Conservation (phyloP, 1,139 yeast species). For the Protomyces inouyei region DNA sequence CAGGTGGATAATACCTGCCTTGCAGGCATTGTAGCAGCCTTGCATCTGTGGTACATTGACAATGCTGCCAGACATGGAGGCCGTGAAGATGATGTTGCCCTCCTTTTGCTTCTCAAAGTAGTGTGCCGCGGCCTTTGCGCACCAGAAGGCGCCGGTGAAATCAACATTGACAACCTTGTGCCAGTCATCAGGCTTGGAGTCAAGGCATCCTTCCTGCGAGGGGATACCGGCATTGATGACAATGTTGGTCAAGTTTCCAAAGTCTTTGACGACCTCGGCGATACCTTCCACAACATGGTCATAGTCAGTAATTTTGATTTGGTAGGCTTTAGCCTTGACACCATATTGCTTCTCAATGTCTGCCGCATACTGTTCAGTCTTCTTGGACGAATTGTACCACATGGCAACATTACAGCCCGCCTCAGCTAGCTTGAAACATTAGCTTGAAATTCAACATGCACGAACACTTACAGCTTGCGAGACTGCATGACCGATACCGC, state of each 20-base stretch:
- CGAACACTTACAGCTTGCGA: neutral
- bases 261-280: slow-evolving; percentile 58
- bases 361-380: slow-evolving; percentile 58
- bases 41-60: slow-evolving; percentile 65
- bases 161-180: slow-evolving; percentile 64
- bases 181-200: slow-evolving; percentile 59
- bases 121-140: slow-evolving; percentile 66
- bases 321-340: slow-evolving; percentile 64
- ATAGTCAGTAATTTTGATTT: slow-evolving; percentile 60
- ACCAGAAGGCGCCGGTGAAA: slow-evolving; percentile 69
- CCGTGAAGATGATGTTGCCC: slow-evolving; percentile 55
- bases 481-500: slow-evolving; percentile 45
- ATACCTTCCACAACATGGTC: slow-evolving; percentile 50
- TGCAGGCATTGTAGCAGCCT: slow-evolving; percentile 56
- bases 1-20: slow-evolving; percentile 57
- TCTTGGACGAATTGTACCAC: slow-evolving; percentile 53
- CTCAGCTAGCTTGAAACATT: slow-evolving; percentile 50
- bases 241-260: slow-evolving; percentile 72
- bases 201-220: slow-evolving; percentile 62
- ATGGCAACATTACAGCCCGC: slow-evolving; percentile 88
- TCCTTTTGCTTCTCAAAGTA: slow-evolving; percentile 57
- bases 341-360: slow-evolving; percentile 57
- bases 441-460: neutral
- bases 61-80: slow-evolving; percentile 61
- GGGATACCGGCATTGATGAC: slow-evolving; percentile 92